phyloP scores from a whole-genome alignment of 2,329 filamentous ascomycete species.

The Tricladium varicosporioides region DNA sequence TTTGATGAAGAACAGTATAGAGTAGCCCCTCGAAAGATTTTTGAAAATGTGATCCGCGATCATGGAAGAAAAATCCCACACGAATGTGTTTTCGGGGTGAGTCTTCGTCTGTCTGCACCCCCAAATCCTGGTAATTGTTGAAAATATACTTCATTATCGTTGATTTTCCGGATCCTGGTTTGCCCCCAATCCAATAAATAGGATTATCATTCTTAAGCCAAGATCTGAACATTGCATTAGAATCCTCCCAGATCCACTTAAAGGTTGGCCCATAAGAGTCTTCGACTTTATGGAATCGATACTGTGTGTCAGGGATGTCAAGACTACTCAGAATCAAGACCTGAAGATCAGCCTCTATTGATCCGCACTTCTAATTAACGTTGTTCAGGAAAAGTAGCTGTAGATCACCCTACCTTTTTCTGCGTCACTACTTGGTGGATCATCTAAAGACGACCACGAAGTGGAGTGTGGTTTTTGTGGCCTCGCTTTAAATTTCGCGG shows the following conservation, averaged over 20 bases:
- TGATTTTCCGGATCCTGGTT: slow-evolving; percentile 6
- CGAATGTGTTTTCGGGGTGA: too few species aligned
- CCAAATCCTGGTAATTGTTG: neutral
- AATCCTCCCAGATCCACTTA: slow-evolving; percentile 1
- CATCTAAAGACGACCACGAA: too few species aligned
- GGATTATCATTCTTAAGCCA: neutral
- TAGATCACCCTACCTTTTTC: too few species aligned
- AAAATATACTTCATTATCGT: slow-evolving; percentile 5
- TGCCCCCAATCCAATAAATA: slow-evolving; percentile 6
- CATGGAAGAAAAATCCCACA: too few species aligned
- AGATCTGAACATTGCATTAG: neutral
- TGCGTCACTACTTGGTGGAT: too few species aligned
- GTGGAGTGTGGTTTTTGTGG: too few species aligned
- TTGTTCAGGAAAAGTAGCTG: too few species aligned
- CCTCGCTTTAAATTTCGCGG: too few species aligned
- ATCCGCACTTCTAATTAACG: too few species aligned
- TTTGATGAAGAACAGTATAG: neutral
- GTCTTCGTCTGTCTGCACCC: too few species aligned
- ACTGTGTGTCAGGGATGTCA: neutral
- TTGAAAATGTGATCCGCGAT: too few species aligned
- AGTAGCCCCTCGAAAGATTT: neutral
- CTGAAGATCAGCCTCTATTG: too few species aligned
- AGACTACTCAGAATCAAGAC: neutral
- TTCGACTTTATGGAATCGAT: neutral
- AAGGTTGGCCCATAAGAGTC: neutral